Percentiles rank a stretch among this genome's conserved stretches.
Evolutionary conservation across 2,329 filamentous ascomycete species (phyloP).

Genomic region (Alternaria sp.): DNA sequence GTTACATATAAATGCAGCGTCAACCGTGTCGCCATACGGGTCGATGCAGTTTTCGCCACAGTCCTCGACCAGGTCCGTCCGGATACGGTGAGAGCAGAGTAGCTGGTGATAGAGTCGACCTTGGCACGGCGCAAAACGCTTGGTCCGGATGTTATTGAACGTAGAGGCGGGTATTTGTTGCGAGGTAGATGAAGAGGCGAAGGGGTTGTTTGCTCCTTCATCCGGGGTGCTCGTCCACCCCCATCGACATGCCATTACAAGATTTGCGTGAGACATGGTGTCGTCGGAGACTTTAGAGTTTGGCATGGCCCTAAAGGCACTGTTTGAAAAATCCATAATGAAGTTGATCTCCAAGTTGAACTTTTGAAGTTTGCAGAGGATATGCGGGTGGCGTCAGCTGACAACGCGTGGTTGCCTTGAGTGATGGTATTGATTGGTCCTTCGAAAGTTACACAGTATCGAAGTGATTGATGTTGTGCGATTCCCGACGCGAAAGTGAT

Average conservation of each 20-base stretch:
- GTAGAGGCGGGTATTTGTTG: slow-evolving; percentile 15
- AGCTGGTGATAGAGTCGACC: slow-evolving; percentile 47
- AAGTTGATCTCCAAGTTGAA: not conserved
- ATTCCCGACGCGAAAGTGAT: slow-evolving; percentile 7
- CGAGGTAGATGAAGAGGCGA: slow-evolving; percentile 6
- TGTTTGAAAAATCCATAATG: slow-evolving; percentile 41
- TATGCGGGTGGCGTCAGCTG: slow-evolving; percentile 30
- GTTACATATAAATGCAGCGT: slow-evolving; percentile 39
- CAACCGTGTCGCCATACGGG: slow-evolving; percentile 23
- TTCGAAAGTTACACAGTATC: not conserved
- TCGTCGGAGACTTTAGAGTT: slow-evolving; percentile 35
- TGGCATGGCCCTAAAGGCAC: slow-evolving; percentile 26
- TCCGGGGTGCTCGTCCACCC: slow-evolving; percentile 40
- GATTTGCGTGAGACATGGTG: slow-evolving; percentile 41
- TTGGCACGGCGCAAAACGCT: slow-evolving; percentile 42
- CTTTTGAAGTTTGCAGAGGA: not conserved
- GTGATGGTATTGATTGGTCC: not conserved
- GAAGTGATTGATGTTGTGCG: slow-evolving; percentile 3
- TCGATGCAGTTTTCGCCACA: slow-evolving; percentile 45
- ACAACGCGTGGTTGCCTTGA: slow-evolving; percentile 33
- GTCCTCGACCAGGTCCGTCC: slow-evolving; percentile 45
- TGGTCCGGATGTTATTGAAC: slow-evolving; percentile 31
- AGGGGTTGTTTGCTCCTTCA: slow-evolving; percentile 14
- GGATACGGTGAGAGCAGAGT: slow-evolving; percentile 43
- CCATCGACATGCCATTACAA: slow-evolving; percentile 44